Conservation (phyloP, 2,329 filamentous ascomycete genomes). For the Mariannaea sp. region DNA sequence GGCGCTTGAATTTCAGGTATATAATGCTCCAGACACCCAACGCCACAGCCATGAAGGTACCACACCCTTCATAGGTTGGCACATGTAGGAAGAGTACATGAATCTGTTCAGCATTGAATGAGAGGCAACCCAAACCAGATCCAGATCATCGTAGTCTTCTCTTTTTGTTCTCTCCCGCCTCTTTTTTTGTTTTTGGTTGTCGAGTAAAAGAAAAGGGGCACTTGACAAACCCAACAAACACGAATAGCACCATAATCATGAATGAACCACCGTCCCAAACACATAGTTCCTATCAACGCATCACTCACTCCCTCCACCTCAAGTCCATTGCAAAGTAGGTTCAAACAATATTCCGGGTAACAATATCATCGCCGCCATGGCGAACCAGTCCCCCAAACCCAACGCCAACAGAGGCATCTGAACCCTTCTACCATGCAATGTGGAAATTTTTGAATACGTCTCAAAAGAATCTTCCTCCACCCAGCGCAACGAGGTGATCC, state of each 20-base stretch:
- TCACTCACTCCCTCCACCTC: constrained; percentile 29
- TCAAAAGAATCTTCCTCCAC: constrained; percentile 2
- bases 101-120: constrained; percentile 31
- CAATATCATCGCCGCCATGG: constrained; percentile 19
- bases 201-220: constrained; percentile 24
- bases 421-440: constrained; percentile 9
- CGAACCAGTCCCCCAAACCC: constrained; percentile 2
- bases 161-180: constrained; percentile 15
- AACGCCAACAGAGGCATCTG: constrained; percentile 8
- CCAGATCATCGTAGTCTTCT: constrained; percentile 20
- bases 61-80: constrained; percentile 31
- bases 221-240: constrained; percentile 24
- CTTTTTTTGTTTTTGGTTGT: constrained; percentile 8
- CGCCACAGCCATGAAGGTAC: constrained; percentile 44
- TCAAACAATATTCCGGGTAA: constrained; percentile 22
- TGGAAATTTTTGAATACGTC: background rate
- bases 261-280: constrained; percentile 19
- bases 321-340: constrained; percentile 24
- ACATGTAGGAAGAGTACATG: constrained; percentile 30
- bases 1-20: constrained; percentile 37
- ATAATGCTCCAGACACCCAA: constrained; percentile 41
- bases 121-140: constrained; percentile 24
- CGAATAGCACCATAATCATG: constrained; percentile 27
- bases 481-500: constrained; percentile 4
- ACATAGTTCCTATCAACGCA: constrained; percentile 25